Conservation (phyloP, 73 alveolate genomes). For the Durusdinium trenchii region DNA sequence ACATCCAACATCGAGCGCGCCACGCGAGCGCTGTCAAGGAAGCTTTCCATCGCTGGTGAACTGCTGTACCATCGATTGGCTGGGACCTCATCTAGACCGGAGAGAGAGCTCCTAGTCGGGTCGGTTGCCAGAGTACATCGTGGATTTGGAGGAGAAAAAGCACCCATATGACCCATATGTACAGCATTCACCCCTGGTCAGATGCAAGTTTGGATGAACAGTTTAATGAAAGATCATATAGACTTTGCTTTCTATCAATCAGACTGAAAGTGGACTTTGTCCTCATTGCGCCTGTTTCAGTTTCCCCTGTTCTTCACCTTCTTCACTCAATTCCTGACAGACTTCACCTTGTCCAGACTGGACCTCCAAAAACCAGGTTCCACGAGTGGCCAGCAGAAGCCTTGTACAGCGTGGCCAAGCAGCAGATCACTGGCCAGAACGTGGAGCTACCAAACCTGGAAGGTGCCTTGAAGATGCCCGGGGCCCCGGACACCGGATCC, state of each 20-base stretch:
- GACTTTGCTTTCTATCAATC: no score
- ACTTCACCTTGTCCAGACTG: background rate
- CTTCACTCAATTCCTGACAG: background rate
- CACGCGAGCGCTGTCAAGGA: no score
- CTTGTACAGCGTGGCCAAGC: conserved; percentile 98
- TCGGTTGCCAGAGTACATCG: background rate
- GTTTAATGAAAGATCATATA: background rate
- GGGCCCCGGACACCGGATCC: background rate
- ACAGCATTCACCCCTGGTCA: no score
- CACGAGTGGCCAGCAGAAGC: conserved; percentile 99
- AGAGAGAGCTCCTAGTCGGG: background rate
- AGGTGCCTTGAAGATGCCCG: conserved; percentile 96
- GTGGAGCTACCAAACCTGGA: conserved; percentile 96
- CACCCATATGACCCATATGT: no score
- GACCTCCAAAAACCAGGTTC: conserved; percentile 96
- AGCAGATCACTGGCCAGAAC: conserved; percentile 96
- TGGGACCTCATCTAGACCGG: conserved; percentile 97
- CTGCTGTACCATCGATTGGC: conserved; percentile 99
- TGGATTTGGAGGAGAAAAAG: background rate
- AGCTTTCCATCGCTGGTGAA: conserved; percentile 99
- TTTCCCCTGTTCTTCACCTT: background rate
- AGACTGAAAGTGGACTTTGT: background rate
- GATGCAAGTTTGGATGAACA: background rate
- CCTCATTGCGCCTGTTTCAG: background rate
- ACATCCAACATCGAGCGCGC: no score